A percentile compares a stretch with the other conserved stretches of the same genome.
Conservation (phyloP, 108 stramenopile genomes). For the Nitzschia sp. region DNA sequence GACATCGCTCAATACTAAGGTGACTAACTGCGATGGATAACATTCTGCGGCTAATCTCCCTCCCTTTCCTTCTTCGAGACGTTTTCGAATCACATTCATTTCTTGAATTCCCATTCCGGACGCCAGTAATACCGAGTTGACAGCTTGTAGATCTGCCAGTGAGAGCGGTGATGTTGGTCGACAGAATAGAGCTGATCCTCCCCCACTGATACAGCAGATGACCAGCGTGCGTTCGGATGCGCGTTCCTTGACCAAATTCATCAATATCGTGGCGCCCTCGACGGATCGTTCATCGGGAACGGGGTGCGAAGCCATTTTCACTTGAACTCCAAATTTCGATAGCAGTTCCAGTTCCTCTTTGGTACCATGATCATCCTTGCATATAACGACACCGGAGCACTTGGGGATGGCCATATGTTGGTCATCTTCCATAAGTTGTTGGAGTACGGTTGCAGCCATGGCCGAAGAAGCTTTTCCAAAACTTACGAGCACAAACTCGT, state of each 20-base stretch:
- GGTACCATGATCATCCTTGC: constrained; percentile 86
- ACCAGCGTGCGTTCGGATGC: constrained; percentile 51
- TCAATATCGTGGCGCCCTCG: constrained; percentile 52
- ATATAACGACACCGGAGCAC: constrained; percentile 69
- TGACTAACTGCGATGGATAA: constrained; percentile 58
- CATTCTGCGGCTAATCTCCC: constrained; percentile 62
- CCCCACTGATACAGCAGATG: constrained; percentile 77
- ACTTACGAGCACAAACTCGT: constrained; percentile 58
- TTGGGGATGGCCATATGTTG: not conserved
- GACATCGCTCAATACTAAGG: constrained; percentile 67
- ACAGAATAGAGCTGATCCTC: constrained; percentile 84
- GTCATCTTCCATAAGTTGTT: constrained; percentile 22
- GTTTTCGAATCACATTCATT: constrained; percentile 85
- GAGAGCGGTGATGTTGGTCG: constrained; percentile 59
- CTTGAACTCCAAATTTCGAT: constrained; percentile 35
- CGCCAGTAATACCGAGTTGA: constrained; percentile 58
- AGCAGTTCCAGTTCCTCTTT: constrained; percentile 52
- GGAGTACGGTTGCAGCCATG: constrained; percentile 68
- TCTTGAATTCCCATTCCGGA: constrained; percentile 83
- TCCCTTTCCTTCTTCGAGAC: constrained; percentile 78
- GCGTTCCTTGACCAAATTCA: constrained; percentile 44
- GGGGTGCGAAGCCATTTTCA: constrained; percentile 77
- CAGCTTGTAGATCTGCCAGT: constrained; percentile 57
- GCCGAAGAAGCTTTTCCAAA: constrained; percentile 86
- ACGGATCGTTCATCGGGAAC: constrained; percentile 79